Percentiles rank a stretch among this genome's conserved stretches.
Evolutionary conservation across 805 yeast genomes (phyloP).

Genomic region (Wickerhamomyces queroliae): DNA sequence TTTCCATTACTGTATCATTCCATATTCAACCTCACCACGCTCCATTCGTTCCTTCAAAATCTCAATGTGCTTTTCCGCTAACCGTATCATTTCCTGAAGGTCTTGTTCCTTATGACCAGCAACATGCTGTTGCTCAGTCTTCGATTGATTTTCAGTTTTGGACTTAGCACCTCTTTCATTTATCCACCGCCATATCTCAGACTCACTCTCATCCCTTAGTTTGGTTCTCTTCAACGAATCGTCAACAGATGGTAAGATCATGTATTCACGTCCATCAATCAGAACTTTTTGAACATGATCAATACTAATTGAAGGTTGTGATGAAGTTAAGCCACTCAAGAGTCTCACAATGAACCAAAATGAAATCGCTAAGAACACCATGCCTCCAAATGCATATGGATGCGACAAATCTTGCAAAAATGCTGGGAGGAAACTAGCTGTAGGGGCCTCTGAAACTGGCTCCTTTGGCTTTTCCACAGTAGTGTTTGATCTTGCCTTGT

Average conservation of each 20-base stretch:
- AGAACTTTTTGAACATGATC: conserved; percentile 9
- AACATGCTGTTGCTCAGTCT: neutral
- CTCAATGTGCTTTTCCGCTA: conserved; percentile 16
- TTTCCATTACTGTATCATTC: too few species aligned
- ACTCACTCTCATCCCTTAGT: conserved; percentile 10
- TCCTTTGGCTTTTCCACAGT: neutral
- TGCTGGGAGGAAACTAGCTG: neutral
- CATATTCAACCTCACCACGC: neutral
- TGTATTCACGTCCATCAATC: conserved; percentile 18
- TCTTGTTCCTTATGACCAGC: conserved; percentile 17
- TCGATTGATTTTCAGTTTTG: neutral
- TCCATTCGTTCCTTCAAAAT: conserved; percentile 6
- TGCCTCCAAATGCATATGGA: neutral
- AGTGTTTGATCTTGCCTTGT: conserved; percentile 3
- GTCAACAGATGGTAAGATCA: conserved; percentile 16
- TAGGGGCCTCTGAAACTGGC: neutral
- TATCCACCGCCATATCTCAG: conserved; percentile 25
- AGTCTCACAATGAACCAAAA: neutral
- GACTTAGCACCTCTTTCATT: conserved; percentile 9
- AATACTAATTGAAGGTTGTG: neutral
- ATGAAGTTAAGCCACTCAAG: neutral
- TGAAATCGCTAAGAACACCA: neutral
- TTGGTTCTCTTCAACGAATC: conserved; percentile 2
- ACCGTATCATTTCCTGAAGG: conserved; percentile 15
- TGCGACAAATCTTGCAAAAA: neutral